phyloP scores from a whole-genome alignment of 371 early-diverging fungal genomes.

The Syncephalastrum sp. region DNA sequence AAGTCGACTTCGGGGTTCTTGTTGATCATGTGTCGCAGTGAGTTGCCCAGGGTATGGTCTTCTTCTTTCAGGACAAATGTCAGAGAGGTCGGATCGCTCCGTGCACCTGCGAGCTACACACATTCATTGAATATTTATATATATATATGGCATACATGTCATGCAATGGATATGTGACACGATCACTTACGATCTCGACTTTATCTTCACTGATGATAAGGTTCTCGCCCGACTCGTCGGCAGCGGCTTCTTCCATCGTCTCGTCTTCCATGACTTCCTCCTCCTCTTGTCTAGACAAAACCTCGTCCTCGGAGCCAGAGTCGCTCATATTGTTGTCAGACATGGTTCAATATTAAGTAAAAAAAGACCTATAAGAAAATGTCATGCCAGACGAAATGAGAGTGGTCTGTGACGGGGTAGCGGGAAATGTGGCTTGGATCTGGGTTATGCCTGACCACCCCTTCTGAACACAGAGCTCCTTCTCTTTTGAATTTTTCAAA shows the following conservation, averaged over 20 bases:
- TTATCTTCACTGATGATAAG: conserved; percentile 44
- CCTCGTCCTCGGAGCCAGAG: too few species aligned
- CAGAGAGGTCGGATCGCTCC: conserved; percentile 71
- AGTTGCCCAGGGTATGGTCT: conserved; percentile 97
- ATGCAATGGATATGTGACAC: conserved; percentile 19
- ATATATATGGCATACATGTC: too few species aligned
- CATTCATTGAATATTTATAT: too few species aligned
- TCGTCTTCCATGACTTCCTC: conserved; percentile 19
- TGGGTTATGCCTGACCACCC: too few species aligned
- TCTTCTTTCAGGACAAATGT: conserved; percentile 90
- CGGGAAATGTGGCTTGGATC: too few species aligned
- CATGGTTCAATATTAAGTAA: too few species aligned
- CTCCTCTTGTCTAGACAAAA: conserved; percentile 8
- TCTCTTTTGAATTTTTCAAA: too few species aligned
- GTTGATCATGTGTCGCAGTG: conserved; percentile 90
- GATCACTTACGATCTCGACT: conserved; percentile 51
- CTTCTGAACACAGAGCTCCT: too few species aligned
- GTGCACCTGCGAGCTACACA: conserved; percentile 50
- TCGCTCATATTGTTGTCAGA: too few species aligned
- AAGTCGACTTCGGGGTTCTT: conserved; percentile 94
- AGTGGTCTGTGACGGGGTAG: too few species aligned
- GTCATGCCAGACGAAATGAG: too few species aligned
- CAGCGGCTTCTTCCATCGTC: conserved; percentile 36
- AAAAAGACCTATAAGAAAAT: too few species aligned
- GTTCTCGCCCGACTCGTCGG: conserved; percentile 14